Evolutionary conservation across 139 green algal species (phyloP), one percentile per base, ranked within the genome.

Genomic region (Coccomyxa sp.): DNA sequence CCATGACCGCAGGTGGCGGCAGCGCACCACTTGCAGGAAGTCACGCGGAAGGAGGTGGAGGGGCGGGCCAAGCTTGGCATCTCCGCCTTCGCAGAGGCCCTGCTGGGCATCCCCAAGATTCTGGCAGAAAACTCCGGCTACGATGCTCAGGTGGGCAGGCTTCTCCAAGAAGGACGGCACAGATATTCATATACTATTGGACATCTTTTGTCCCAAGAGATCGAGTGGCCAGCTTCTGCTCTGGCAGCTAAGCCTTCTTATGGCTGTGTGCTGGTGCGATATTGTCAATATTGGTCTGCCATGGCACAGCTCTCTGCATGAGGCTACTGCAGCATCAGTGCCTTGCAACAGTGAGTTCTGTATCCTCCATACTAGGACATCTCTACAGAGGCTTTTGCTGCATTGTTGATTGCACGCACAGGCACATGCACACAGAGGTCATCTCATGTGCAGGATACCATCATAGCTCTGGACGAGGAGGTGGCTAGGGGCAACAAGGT

Each of bases 61-160:
- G 92, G 91, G 31, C 83, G 92, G 12, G 94, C 90, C 39, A 98
- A 98, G 91, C 90, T 99, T 41, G 96, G 96, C 7, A 88, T 99
- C 31, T 93, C 98, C 82, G 93, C 94, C 7, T 99, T 99, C 82
- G 96, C 96, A 22, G 93, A 99, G 72, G 94, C 96, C 50, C 84
- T 99, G 82, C 83, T 98, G 70, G 95, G 94, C 1, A 86, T 98
- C 58, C 93, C 95, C 55, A 99, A 99, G 88, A 95, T 93, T 24
- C 88, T 99, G 70, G 95, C 95, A 29, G 94, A 98, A 78, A 99
- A 99, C 85, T 91, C 86, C 18, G 95, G 96, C 31, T 94, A 95
- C 82, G 96, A 99, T 83, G 84, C 90, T 8, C 90, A 95, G 76
- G 94, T 96, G 54, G 78, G 79, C 4, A 4, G 5, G 50, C 3